These are phyloP conservation scores for Peltaster fructicola DNA, from an alignment of 2,329 filamentous ascomycete species.

Conservation along the genomic window DNA sequence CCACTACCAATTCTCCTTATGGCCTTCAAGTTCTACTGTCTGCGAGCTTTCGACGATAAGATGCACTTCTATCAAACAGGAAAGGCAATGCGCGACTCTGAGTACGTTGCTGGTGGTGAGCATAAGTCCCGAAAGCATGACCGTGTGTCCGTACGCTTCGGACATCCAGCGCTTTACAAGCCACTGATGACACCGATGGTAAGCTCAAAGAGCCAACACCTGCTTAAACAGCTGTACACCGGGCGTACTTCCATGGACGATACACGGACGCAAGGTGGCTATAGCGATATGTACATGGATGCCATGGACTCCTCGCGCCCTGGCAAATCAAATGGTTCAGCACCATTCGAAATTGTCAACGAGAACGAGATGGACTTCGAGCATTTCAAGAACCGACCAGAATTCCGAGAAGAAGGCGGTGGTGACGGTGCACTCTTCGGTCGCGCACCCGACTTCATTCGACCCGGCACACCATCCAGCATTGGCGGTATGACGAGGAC, in stretches of 20 bases:
- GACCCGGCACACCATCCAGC: conserved; percentile 44
- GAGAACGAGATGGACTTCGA: conserved; percentile 78
- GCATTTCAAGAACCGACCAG: conserved; percentile 76
- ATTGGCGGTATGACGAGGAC: conserved; percentile 18
- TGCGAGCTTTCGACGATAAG: conserved; percentile 54
- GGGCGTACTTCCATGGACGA: conserved; percentile 51
- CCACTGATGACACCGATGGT: conserved; percentile 91
- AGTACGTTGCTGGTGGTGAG: conserved; percentile 17
- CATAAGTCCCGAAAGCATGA: conserved; percentile 36
- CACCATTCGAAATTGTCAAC: conserved; percentile 74
- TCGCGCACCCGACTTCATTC: conserved; percentile 37
- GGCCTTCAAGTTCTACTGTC: conserved; percentile 75
- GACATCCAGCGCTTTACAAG: conserved; percentile 78
- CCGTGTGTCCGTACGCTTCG: conserved; percentile 61
- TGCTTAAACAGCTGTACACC: conserved; percentile 70
- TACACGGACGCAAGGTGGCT: conserved; percentile 46
- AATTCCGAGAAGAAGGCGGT: conserved; percentile 77
- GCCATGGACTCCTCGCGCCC: conserved; percentile 49
- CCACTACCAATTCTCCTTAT: conserved; percentile 66
- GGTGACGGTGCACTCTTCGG: conserved; percentile 45
- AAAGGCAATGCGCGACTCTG: conserved; percentile 30
- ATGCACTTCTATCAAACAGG: conserved; percentile 64
- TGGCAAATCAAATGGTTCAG: conserved; percentile 34
- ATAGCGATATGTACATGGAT: conserved; percentile 73
- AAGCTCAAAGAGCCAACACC: conserved; percentile 71